Evolutionary conservation across 495 filamentous ascomycete genomes (phyloP).

Genomic region (Podospora anserina): DNA sequence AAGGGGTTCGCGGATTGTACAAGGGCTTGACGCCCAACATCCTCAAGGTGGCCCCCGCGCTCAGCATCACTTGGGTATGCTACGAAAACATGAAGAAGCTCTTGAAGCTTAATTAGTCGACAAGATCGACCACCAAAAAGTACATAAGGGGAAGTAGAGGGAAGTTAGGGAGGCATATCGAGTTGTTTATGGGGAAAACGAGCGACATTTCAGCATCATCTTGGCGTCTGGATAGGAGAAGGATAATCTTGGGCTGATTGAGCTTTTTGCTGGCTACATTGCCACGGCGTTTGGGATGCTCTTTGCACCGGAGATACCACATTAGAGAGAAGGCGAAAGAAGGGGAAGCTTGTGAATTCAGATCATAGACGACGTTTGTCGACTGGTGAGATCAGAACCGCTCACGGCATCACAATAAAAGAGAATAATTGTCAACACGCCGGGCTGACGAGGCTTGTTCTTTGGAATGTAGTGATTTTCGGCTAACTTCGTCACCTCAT

Average conservation of each 20-base stretch:
- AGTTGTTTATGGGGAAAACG: neutral
- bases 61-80: slow-evolving; percentile 96
- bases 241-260: slow-evolving; percentile 7
- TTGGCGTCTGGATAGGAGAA: slow-evolving; percentile 23
- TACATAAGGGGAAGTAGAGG: neutral
- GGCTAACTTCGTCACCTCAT: neutral
- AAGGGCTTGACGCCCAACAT: slow-evolving; percentile 94
- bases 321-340: slow-evolving; percentile 14
- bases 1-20: slow-evolving; percentile 85
- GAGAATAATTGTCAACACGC: neutral
- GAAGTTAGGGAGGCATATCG: slow-evolving; percentile 3
- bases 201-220: slow-evolving; percentile 21
- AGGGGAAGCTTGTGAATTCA: neutral
- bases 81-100: slow-evolving; percentile 91
- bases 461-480: neutral
- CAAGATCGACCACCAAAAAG: neutral
- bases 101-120: slow-evolving; percentile 55
- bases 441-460: neutral
- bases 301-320: slow-evolving; percentile 18
- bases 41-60: slow-evolving; percentile 92
- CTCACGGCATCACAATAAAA: neutral
- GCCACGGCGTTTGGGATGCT: slow-evolving; percentile 19
- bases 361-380: neutral
- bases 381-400: neutral
- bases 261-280: slow-evolving; percentile 10